A percentile compares a stretch with the other conserved stretches of the same genome.
Conservation (phyloP, 2,329 filamentous ascomycete genomes). For the Colletotrichum sp. region DNA sequence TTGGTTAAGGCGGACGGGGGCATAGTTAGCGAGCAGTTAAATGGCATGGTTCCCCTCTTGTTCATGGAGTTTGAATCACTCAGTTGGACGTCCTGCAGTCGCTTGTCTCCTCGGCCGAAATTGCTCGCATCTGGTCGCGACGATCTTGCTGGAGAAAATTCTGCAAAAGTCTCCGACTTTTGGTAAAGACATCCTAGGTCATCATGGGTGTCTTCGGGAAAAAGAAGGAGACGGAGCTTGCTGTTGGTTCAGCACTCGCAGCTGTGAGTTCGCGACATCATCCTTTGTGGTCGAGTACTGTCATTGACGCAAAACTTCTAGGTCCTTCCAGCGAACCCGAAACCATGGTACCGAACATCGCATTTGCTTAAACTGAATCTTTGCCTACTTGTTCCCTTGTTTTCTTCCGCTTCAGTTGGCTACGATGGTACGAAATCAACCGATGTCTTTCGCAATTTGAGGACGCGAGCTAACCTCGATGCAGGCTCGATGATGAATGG, state of each 20-base stretch:
- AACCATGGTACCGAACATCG: conserved; percentile 45
- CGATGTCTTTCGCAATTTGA: background rate
- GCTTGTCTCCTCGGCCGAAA: background rate
- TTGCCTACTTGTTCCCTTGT: conserved; percentile 44
- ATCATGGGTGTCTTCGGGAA: background rate
- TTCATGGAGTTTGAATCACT: background rate
- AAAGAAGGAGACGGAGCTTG: background rate
- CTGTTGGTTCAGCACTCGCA: background rate
- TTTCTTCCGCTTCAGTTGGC: conserved; percentile 45
- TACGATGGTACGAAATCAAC: conserved; percentile 34
- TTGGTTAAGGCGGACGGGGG: background rate
- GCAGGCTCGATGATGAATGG: conserved; percentile 44
- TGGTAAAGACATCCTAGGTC: background rate
- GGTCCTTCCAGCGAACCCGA: conserved; percentile 43
- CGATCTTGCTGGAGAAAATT: background rate
- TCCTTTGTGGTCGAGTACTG: too few relatives aligned
- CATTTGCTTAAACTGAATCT: conserved; percentile 49
- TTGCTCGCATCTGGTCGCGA: background rate
- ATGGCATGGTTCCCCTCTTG: background rate
- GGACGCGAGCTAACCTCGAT: background rate
- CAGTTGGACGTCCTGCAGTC: background rate
- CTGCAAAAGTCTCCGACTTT: rapidly evolving
- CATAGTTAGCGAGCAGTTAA: background rate
- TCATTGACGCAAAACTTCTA: background rate
- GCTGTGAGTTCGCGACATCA: background rate